Conservation (phyloP, 139 green algal species). For the Chlamydomonas sp. region DNA sequence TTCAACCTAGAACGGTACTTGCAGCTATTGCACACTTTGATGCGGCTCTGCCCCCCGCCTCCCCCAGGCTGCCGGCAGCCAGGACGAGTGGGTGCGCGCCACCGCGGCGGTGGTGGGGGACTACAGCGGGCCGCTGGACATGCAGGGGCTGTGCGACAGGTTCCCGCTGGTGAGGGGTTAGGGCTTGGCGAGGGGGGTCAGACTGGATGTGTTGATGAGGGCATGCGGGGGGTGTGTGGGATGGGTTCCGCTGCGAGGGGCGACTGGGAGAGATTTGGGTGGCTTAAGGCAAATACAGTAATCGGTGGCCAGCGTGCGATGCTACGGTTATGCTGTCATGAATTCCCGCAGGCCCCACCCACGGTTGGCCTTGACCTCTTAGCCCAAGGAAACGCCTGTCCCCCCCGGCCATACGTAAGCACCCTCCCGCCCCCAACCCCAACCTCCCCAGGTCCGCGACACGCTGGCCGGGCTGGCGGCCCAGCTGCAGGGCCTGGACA, state of each 20-base stretch:
- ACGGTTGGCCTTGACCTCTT: not conserved
- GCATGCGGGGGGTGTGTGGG: not conserved
- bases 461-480: not conserved
- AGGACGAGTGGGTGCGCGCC: constrained; percentile 40
- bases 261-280: too few species aligned
- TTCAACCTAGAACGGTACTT: not conserved
- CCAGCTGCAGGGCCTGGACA: not conserved
- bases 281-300: too few species aligned
- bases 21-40: not conserved
- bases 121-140: constrained; percentile 23
- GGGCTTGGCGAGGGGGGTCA: not conserved
- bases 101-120: constrained; percentile 27
- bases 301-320: too few species aligned
- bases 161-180: constrained; percentile 21
- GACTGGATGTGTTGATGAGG: not conserved
- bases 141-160: constrained; percentile 3
- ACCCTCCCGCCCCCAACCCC: not conserved
- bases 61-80: constrained; percentile 7
- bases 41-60: not conserved
- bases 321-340: too few species aligned
- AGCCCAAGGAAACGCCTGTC: not conserved
- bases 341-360: too few species aligned
- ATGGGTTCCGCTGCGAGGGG: too few species aligned
- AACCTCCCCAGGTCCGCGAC: constrained; percentile 7
- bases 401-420: not conserved